Conservation (phyloP, 371 early-diverging fungal species). For the Mucor lusitanicus region DNA sequence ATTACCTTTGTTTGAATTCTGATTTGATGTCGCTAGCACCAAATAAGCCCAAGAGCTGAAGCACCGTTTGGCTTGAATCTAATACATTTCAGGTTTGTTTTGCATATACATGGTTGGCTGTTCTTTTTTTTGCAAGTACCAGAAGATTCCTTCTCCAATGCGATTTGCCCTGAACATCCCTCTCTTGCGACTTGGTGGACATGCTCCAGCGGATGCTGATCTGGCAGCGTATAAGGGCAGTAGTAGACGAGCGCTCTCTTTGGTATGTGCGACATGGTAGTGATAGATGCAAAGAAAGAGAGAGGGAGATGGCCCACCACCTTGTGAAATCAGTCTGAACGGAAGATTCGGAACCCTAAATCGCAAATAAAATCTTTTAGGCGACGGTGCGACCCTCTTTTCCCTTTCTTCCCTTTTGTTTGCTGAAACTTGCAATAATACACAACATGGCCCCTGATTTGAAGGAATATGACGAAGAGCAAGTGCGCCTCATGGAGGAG, state of each 20-base stretch:
- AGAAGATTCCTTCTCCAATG: conserved; percentile 8
- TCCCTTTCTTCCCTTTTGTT: not conserved
- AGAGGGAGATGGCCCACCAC: no score
- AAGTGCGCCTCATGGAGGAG: conserved; percentile 94
- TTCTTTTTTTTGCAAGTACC: not conserved
- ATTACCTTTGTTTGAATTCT: not conserved
- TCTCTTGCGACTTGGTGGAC: not conserved
- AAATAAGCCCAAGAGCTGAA: conserved; percentile 14
- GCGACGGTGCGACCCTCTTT: not conserved
- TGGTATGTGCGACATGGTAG: conserved; percentile 31
- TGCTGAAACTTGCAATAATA: conserved; percentile 5
- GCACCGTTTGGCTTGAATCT: conserved; percentile 10
- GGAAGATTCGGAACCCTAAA: conserved; percentile 1
- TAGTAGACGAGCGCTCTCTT: conserved; percentile 18
- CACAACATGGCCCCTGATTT: conserved; percentile 58
- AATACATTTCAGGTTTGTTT: not conserved
- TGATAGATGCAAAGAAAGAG: conserved; percentile 10
- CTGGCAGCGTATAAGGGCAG: not conserved
- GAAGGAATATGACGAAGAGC: conserved; percentile 76
- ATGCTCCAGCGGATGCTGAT: conserved; percentile 5
- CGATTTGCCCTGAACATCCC: conserved; percentile 31
- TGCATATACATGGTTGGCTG: not conserved
- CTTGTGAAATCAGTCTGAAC: no score
- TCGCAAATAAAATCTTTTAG: not conserved
- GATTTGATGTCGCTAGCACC: not conserved